A percentile compares a stretch with the other conserved stretches of the same genome.
Evolutionary conservation across 495 filamentous ascomycete genomes (phyloP).

Genomic region (Sporormia fimetaria): DNA sequence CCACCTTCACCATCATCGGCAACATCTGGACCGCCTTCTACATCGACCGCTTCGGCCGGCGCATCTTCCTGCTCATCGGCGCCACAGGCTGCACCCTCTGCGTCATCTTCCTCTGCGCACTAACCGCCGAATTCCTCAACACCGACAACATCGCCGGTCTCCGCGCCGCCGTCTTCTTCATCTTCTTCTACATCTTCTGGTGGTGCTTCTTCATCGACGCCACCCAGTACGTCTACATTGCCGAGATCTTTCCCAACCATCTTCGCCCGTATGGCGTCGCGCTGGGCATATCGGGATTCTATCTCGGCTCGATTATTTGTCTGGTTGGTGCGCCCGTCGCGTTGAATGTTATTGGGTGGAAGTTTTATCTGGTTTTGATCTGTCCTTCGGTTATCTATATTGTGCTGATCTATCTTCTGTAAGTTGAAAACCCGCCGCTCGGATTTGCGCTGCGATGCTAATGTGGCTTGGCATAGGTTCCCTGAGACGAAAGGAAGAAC

Average conservation of each 20-base stretch:
- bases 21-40: slow-evolving; percentile 40
- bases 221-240: slow-evolving; percentile 41
- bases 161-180: slow-evolving; percentile 39
- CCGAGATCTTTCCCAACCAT: slow-evolving; percentile 44
- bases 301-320: slow-evolving; percentile 34
- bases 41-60: slow-evolving; percentile 38
- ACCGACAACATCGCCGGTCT: slow-evolving; percentile 39
- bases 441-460: not conserved
- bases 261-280: slow-evolving; percentile 40
- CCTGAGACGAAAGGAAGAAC: slow-evolving; percentile 27
- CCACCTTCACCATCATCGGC: slow-evolving; percentile 38
- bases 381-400: slow-evolving; percentile 35
- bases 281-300: slow-evolving; percentile 37
- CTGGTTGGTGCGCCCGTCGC: slow-evolving; percentile 37
- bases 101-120: slow-evolving; percentile 36
- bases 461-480: slow-evolving; percentile 1
- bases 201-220: slow-evolving; percentile 42
- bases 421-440: slow-evolving; percentile 1
- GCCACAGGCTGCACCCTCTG: slow-evolving; percentile 33
- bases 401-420: slow-evolving; percentile 23
- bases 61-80: slow-evolving; percentile 38
- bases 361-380: slow-evolving; percentile 42
- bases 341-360: slow-evolving; percentile 37
- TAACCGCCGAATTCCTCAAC: slow-evolving; percentile 36
- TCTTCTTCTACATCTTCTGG: slow-evolving; percentile 39